These are phyloP conservation scores for Neonectria magnoliae DNA, from an alignment of 2,329 filamentous ascomycete species.

Conservation along the genomic window DNA sequence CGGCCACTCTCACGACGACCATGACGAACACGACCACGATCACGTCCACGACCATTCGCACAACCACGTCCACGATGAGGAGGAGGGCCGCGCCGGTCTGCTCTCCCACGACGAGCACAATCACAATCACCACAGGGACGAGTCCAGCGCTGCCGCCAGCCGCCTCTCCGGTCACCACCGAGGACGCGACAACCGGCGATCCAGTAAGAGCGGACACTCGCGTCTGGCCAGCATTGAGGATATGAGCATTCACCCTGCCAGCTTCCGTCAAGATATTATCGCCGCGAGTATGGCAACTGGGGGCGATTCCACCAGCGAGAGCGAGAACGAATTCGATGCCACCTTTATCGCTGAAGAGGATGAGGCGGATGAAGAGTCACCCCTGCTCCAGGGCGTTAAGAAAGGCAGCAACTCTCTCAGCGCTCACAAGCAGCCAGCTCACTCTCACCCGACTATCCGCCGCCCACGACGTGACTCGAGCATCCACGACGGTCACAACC, in stretches of 20 bases:
- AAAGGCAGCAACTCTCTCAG: constrained; percentile 45
- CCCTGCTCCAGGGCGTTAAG: constrained; percentile 56
- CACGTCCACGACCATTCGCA: constrained; percentile 49
- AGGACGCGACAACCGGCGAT: constrained; percentile 57
- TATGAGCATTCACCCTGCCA: constrained; percentile 88
- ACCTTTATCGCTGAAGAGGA: constrained; percentile 54
- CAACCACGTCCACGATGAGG: constrained; percentile 53
- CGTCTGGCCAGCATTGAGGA: constrained; percentile 74
- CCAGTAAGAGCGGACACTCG: constrained; percentile 62
- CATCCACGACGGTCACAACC: constrained; percentile 79
- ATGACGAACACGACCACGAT: constrained; percentile 55
- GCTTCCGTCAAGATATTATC: constrained; percentile 92
- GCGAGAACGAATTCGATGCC: constrained; percentile 60
- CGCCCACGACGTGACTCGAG: constrained; percentile 58
- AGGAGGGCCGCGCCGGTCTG: constrained; percentile 61
- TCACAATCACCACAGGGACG: constrained; percentile 39
- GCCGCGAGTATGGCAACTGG: constrained; percentile 72
- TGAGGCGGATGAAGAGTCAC: constrained; percentile 56
- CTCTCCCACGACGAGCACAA: constrained; percentile 49
- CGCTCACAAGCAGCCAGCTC: constrained; percentile 30
- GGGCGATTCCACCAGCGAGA: constrained; percentile 64
- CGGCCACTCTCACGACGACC: constrained; percentile 65
- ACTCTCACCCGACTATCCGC: constrained; percentile 41
- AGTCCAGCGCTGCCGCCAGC: constrained; percentile 42
- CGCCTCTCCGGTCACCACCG: constrained; percentile 48